Evolutionary conservation across 495 filamentous ascomycete species (phyloP).

Genomic region (Tuber indicum): DNA sequence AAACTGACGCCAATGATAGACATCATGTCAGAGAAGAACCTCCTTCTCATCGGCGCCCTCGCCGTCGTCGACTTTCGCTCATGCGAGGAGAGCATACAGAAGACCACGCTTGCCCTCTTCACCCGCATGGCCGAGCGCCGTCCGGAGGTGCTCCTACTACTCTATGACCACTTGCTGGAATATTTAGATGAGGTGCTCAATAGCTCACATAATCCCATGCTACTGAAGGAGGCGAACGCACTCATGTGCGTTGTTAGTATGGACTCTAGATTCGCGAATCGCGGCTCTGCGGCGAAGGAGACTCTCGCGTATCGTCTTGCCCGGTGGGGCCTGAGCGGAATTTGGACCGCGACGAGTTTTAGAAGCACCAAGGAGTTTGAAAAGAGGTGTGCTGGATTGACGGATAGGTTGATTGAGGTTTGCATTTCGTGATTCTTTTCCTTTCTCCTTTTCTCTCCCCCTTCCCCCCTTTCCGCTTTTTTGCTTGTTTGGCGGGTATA

Average conservation of each 20-base stretch:
- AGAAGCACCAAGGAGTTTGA: conserved; percentile 38
- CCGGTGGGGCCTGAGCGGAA: conserved; percentile 35
- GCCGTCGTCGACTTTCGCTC: conserved; percentile 40
- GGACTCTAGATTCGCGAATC: conserved; percentile 36
- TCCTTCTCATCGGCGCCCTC: conserved; percentile 34
- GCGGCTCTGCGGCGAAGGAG: conserved; percentile 30
- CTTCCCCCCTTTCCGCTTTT: background rate
- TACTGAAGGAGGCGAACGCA: conserved; percentile 38
- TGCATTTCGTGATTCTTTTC: conserved; percentile 5
- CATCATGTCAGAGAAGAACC: conserved; percentile 33
- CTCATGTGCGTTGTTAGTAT: conserved; percentile 37
- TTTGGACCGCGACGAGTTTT: conserved; percentile 40
- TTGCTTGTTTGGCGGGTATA: background rate
- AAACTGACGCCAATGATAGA: conserved; percentile 35
- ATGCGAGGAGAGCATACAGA: conserved; percentile 39
- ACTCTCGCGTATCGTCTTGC: conserved; percentile 27
- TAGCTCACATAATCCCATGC: conserved; percentile 33
- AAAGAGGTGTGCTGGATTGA: conserved; percentile 41
- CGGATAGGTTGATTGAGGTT: conserved; percentile 41
- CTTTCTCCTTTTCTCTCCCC: background rate
- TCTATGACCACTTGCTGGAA: conserved; percentile 40
- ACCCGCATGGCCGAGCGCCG: conserved; percentile 28
- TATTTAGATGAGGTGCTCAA: conserved; percentile 36
- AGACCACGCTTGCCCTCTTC: conserved; percentile 29
- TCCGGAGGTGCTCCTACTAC: conserved; percentile 35